phyloP scores from a whole-genome alignment of 495 filamentous ascomycete species.

The Xylaria curta region DNA sequence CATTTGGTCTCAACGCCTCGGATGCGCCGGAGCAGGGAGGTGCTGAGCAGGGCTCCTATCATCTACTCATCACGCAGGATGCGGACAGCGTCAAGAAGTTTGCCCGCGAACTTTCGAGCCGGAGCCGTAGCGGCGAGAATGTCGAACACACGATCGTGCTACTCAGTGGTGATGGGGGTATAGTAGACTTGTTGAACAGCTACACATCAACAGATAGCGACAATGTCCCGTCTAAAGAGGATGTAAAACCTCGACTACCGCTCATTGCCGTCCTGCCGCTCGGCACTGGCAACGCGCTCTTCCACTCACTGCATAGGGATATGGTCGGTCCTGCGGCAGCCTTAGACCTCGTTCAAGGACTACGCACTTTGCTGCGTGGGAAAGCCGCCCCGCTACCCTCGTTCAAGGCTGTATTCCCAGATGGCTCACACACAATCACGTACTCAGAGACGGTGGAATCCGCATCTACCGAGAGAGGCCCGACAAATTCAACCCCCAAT shows the following conservation, averaged over 20 bases:
- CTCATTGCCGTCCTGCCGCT: conserved; percentile 72
- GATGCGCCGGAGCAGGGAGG: conserved; percentile 10
- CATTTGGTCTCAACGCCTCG: conserved; percentile 33
- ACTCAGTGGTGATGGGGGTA: conserved; percentile 84
- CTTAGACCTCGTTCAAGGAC: conserved; percentile 51
- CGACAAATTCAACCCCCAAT: neutral
- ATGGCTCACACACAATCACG: conserved; percentile 63
- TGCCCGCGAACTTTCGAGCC: conserved; percentile 50
- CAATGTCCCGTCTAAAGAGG: neutral
- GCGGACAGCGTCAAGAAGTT: conserved; percentile 67
- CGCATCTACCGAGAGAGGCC: neutral
- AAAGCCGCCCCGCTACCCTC: conserved; percentile 52
- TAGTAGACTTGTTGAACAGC: conserved; percentile 79
- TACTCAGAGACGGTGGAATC: conserved; percentile 45
- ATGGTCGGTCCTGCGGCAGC: conserved; percentile 31
- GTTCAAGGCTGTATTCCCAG: conserved; percentile 71
- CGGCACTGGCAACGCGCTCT: conserved; percentile 90
- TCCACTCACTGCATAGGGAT: conserved; percentile 65
- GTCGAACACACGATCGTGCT: conserved; percentile 65
- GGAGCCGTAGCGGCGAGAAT: conserved; percentile 36
- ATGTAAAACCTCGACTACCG: conserved; percentile 44
- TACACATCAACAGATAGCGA: conserved; percentile 5
- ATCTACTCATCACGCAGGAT: conserved; percentile 65
- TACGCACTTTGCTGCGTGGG: conserved; percentile 66
- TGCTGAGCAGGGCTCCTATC: conserved; percentile 38